These are phyloP conservation scores for Leishmania guyanensis DNA, from an alignment of 208 protist genomes.

Conservation along the genomic window DNA sequence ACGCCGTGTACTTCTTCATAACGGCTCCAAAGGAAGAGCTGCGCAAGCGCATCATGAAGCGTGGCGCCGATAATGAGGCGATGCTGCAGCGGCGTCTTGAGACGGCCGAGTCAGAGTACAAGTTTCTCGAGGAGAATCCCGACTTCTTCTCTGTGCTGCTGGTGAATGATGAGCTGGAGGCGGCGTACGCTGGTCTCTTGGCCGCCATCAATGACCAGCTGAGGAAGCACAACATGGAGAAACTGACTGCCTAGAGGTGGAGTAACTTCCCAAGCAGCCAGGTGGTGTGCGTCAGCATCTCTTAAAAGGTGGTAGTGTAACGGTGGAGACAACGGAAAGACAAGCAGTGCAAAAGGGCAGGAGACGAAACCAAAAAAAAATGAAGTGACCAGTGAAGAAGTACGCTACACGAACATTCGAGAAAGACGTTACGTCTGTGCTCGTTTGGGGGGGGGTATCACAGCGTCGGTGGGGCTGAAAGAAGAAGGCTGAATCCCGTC, in stretches of 20 bases:
- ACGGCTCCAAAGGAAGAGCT: constrained; percentile 80
- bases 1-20: constrained; percentile 78
- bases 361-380: too few relatives aligned
- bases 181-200: constrained; percentile 60
- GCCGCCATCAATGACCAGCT: constrained; percentile 59
- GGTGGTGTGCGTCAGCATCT: background rate
- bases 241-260: constrained; percentile 23
- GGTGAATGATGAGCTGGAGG: constrained; percentile 78
- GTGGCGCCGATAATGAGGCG: constrained; percentile 81
- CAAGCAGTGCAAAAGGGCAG: background rate
- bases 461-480: background rate
- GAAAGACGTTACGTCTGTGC: background rate
- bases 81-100: constrained; percentile 67
- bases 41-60: constrained; percentile 69
- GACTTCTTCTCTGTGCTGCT: constrained; percentile 76
- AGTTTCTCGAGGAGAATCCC: constrained; percentile 67
- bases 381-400: background rate
- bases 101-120: constrained; percentile 79
- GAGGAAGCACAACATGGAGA: constrained; percentile 53
- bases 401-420: background rate
- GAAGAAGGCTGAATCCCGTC: background rate
- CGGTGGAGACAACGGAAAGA: background rate
- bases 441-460: background rate
- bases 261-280: background rate
- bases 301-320: background rate